Conservation (phyloP, 2,329 filamentous ascomycete genomes). For the Teratosphaeria nubilosa region DNA sequence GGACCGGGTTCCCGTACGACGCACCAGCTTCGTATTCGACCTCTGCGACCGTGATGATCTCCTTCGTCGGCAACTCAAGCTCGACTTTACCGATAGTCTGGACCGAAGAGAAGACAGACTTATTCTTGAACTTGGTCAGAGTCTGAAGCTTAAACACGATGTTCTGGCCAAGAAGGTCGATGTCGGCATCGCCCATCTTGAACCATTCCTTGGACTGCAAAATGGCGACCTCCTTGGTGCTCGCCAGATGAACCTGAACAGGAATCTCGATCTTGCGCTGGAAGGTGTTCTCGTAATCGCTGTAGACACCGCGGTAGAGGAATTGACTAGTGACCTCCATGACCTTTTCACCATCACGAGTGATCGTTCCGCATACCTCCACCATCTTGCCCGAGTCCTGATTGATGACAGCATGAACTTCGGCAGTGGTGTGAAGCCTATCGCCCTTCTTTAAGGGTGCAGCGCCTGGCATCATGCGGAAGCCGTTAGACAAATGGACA, state of each 20-base stretch:
- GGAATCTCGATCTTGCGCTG: slow-evolving; percentile 93
- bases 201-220: slow-evolving; percentile 98
- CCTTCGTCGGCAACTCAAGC: slow-evolving; percentile 89
- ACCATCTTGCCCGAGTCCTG: slow-evolving; percentile 99
- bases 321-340: slow-evolving; percentile 99
- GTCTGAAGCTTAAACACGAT: slow-evolving; percentile 92
- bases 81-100: slow-evolving; percentile 88
- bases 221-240: slow-evolving; percentile 84
- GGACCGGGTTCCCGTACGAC: slow-evolving; percentile 91
- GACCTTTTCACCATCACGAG: slow-evolving; percentile 68
- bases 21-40: slow-evolving; percentile 88
- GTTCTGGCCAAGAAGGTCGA: slow-evolving; percentile 84
- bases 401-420: slow-evolving; percentile 96
- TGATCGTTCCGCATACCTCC: slow-evolving; percentile 96
- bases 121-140: slow-evolving; percentile 88
- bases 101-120: slow-evolving; percentile 79
- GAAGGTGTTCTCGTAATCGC: slow-evolving; percentile 96
- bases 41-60: slow-evolving; percentile 92
- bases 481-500: slow-evolving; percentile 92
- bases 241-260: slow-evolving; percentile 81
- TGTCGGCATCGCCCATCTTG: slow-evolving; percentile 70
- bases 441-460: slow-evolving; percentile 94
- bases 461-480: slow-evolving; percentile 95
- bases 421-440: slow-evolving; percentile 80
- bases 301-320: slow-evolving; percentile 86